Conservation (phyloP, 1,284 basidiomycete species). For the Leccinum huronense region DNA sequence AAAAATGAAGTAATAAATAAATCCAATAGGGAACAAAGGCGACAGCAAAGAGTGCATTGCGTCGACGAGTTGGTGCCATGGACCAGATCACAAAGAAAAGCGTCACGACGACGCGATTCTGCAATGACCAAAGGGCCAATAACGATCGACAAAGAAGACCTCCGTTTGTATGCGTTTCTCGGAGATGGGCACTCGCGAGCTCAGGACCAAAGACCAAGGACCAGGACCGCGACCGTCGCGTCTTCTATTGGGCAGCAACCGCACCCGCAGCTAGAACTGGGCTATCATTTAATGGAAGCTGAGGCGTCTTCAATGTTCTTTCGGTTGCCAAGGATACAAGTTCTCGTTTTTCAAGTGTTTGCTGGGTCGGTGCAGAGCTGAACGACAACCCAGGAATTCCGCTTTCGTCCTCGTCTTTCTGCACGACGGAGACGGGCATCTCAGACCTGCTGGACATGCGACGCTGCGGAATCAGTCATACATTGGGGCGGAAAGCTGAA, state of each 20-base stretch:
- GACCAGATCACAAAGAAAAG: conserved; percentile 3
- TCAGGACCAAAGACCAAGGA: conserved; percentile 1
- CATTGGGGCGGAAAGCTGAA: conserved; percentile 21
- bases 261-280: conserved; percentile 55
- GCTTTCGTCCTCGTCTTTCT: conserved; percentile 40
- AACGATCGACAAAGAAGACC: background rate
- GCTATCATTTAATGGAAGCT: conserved; percentile 64
- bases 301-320: conserved; percentile 56
- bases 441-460: conserved; percentile 41
- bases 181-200: conserved; percentile 8
- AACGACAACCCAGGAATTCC: conserved; percentile 40
- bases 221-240: conserved; percentile 2
- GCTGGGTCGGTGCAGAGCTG: conserved; percentile 28
- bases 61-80: conserved; percentile 13
- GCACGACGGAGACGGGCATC: conserved; percentile 32
- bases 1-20: conserved; percentile 46
- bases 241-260: conserved; percentile 49
- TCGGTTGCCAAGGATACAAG: conserved; percentile 43
- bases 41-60: conserved; percentile 21
- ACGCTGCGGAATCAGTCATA: conserved; percentile 26
- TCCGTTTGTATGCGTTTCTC: background rate
- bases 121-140: background rate
- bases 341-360: conserved; percentile 41
- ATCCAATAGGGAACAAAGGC: conserved; percentile 34
- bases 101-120: conserved; percentile 4